These are phyloP conservation scores for Mycena galopus DNA, from an alignment of 768 basidiomycete species.

Conservation along the genomic window DNA sequence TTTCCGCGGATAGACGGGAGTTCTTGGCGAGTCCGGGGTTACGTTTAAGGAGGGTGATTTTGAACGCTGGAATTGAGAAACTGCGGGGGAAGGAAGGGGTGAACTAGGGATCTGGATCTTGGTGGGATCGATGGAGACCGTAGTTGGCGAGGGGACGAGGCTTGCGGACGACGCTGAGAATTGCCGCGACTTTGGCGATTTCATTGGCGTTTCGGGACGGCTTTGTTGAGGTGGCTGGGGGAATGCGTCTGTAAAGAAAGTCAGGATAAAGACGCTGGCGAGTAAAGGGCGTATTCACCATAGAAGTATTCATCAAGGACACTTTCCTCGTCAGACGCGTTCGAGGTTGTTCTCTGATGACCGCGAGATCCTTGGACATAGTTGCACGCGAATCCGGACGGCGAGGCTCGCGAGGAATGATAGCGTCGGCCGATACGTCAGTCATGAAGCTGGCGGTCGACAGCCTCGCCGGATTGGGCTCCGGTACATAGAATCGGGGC, in stretches of 20 bases:
- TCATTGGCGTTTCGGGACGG: slow-evolving; percentile 32
- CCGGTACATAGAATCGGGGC: slow-evolving; percentile 48
- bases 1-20: slow-evolving; percentile 24
- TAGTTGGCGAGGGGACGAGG: neutral
- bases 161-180: slow-evolving; percentile 1
- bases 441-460: slow-evolving; percentile 44
- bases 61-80: slow-evolving; percentile 25
- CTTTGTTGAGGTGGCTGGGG: slow-evolving; percentile 47
- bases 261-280: slow-evolving; percentile 6
- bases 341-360: slow-evolving; percentile 1
- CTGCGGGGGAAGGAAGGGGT: slow-evolving; percentile 35
- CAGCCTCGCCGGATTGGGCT: slow-evolving; percentile 30
- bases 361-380: neutral
- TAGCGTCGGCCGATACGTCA: slow-evolving; percentile 53
- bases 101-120: slow-evolving; percentile 6
- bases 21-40: slow-evolving; percentile 20
- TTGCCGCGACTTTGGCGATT: neutral
- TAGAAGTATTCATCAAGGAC: slow-evolving; percentile 48
- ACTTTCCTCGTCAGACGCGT: slow-evolving; percentile 47
- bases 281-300: slow-evolving; percentile 44
- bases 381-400: slow-evolving; percentile 28
- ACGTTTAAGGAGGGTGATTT: slow-evolving; percentile 14
- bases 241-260: slow-evolving; percentile 51
- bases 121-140: neutral
- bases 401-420: slow-evolving; percentile 44